Base-by-base conservation (phyloP, 1,139 yeast genomes). In the Yamadazyma spencermartinsiae region DNA sequence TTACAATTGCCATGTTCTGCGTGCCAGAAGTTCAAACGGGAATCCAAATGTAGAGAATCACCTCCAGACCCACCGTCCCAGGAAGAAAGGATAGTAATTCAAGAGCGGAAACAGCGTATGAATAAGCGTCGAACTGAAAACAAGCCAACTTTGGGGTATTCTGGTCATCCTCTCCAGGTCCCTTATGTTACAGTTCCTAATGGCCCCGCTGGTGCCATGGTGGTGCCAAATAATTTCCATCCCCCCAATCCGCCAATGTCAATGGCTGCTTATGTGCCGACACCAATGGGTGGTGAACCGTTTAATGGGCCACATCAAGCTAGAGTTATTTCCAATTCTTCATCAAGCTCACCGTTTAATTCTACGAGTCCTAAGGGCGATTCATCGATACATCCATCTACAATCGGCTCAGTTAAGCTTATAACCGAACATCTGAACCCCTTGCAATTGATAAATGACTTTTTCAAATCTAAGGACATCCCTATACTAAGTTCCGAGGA, bases 51-150 rank as follows among this genome's bases (percentile, higher is more conserved):
- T 49, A 39, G 58, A 16, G 48, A 47, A 17, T 56, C 63, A 31
- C 79, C 80, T 1, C 76, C 79, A 6, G 62, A 63, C 39, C 79
- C 79, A 6, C 79, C 79, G 2, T 60, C 72, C 3, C 50, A 50
- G 14, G 56, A 53, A 26, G 66, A 61, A 42, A 41, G 56, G 27
- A 43, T 42, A 35, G 45, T 55, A 12, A 60, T 59, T 15, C 45
- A 51, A 42, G 62, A 59, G 40, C 38, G 65, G 11, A 54, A 55
- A 37, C 48, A 50, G 28, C 24, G 61, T 32, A 47, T 58, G 36
- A 48, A 37, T 14, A 48, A 39, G 32, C 39, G 50, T 6, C 7
- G 13, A 45, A 10, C 19, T 12, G 20, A 16, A 10, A 15, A 15
- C n/a, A 14, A 6, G n/a, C n/a, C n/a, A 14, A 3, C 31, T 15